A percentile compares a stretch with the other conserved stretches of the same genome.
Evolutionary conservation across 2,329 filamentous ascomycete species (phyloP).

Genomic region (Claviceps paspali): DNA sequence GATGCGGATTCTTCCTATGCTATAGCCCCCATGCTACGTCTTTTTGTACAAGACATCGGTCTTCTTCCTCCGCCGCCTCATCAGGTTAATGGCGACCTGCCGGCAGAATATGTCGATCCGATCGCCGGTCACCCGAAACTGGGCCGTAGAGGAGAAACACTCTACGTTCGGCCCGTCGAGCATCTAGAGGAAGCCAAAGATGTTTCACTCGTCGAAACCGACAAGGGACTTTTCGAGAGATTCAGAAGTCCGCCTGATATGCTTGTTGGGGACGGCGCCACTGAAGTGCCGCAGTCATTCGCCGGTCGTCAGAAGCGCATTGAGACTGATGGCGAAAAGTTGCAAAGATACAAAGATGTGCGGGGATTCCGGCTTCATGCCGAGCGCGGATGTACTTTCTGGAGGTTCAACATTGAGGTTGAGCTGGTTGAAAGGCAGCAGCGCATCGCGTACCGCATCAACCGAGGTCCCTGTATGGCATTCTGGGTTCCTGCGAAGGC

Average conservation of each 20-base stretch:
- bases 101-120: slow-evolving; percentile 76
- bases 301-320: slow-evolving; percentile 36
- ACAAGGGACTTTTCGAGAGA: slow-evolving; percentile 69
- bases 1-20: slow-evolving; percentile 74
- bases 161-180: slow-evolving; percentile 83
- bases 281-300: slow-evolving; percentile 38
- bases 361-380: slow-evolving; percentile 67
- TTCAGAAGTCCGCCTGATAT: slow-evolving; percentile 38
- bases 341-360: slow-evolving; percentile 70
- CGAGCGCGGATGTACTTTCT: slow-evolving; percentile 84
- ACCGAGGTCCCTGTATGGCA: slow-evolving; percentile 69
- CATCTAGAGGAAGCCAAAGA: slow-evolving; percentile 66
- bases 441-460: slow-evolving; percentile 90
- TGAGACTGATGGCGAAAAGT: slow-evolving; percentile 60
- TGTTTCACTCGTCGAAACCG: slow-evolving; percentile 63
- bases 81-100: slow-evolving; percentile 49
- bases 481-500: slow-evolving; percentile 87
- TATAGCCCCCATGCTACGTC: slow-evolving; percentile 58
- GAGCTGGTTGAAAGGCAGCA: slow-evolving; percentile 67
- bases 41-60: slow-evolving; percentile 80
- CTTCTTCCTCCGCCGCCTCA: slow-evolving; percentile 64
- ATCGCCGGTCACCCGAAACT: slow-evolving; percentile 78
- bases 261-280: slow-evolving; percentile 22
- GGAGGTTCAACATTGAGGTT: slow-evolving; percentile 91
- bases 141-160: slow-evolving; percentile 66